Evolutionary conservation across 1,139 yeast species (phyloP).

Genomic region (Candida pseudoviswanathii): DNA sequence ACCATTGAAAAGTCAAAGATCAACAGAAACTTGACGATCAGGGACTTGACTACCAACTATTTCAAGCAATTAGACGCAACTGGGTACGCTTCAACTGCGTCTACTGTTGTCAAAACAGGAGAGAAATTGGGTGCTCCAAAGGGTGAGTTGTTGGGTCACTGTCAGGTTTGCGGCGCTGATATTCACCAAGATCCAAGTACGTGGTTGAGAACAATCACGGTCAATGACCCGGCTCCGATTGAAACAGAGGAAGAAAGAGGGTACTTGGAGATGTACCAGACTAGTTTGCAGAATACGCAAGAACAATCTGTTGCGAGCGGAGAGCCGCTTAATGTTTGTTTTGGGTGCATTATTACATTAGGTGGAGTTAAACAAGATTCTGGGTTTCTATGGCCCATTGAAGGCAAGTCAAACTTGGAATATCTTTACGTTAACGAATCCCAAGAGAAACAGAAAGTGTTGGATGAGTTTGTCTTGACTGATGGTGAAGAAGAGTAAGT

Average conservation of each 20-base stretch:
- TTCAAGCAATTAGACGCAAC: constrained; percentile 68
- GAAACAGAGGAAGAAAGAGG: constrained; percentile 49
- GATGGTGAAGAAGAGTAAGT: constrained; percentile 37
- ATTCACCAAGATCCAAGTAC: constrained; percentile 58
- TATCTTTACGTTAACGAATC: constrained; percentile 17
- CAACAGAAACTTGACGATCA: constrained; percentile 74
- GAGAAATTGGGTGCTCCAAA: constrained; percentile 68
- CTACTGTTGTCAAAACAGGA: constrained; percentile 91
- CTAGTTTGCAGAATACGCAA: constrained; percentile 14
- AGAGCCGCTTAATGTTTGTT: constrained; percentile 53
- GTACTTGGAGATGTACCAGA: constrained; percentile 29
- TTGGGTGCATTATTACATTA: constrained; percentile 74
- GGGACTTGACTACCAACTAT: constrained; percentile 76
- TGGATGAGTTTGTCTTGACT: constrained; percentile 54
- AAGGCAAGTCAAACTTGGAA: constrained; percentile 1
- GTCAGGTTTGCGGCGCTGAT: constrained; percentile 54
- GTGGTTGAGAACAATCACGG: constrained; percentile 80
- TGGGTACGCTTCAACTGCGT: constrained; percentile 87
- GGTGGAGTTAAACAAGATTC: constrained; percentile 39
- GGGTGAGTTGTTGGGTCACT: constrained; percentile 24
- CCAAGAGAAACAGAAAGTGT: constrained; percentile 32
- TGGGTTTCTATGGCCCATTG: constrained; percentile 57
- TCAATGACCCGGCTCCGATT: constrained; percentile 55
- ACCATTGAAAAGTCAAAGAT: constrained; percentile 31
- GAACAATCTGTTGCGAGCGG: constrained; percentile 8